Conservation (phyloP, 2,329 filamentous ascomycete genomes). For the Fusarium haematococcum region DNA sequence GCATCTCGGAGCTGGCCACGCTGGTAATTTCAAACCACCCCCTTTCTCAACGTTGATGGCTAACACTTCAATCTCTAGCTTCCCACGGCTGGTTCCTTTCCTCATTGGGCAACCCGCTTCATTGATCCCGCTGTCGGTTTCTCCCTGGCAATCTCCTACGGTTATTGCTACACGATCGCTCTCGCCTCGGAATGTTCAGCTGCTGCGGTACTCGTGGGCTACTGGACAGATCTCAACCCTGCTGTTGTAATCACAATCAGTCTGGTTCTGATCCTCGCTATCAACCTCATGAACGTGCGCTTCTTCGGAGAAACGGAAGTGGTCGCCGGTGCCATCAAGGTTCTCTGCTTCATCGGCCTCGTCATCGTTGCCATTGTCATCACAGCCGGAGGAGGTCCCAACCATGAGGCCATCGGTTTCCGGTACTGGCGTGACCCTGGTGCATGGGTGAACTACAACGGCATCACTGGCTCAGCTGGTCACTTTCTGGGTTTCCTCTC, state of each 20-base stretch:
- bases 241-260: conserved; percentile 62
- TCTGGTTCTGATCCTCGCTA: conserved; percentile 63
- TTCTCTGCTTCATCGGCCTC: conserved; percentile 68
- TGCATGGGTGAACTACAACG: conserved; percentile 62
- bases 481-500: conserved; percentile 68
- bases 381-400: conserved; percentile 67
- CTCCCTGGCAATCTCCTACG: conserved; percentile 40
- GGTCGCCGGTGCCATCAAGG: conserved; percentile 69
- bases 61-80: conserved; percentile 13
- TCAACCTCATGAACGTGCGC: conserved; percentile 69
- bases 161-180: conserved; percentile 42
- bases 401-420: conserved; percentile 58
- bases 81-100: conserved; percentile 41
- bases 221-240: conserved; percentile 41
- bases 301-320: conserved; percentile 73
- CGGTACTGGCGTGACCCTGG: conserved; percentile 54
- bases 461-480: conserved; percentile 56
- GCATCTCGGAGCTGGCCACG: conserved; percentile 40
- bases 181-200: conserved; percentile 41
- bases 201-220: conserved; percentile 34
- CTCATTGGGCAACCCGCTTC: conserved; percentile 43
- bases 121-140: conserved; percentile 41
- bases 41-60: not conserved
- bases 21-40: conserved; percentile 20
- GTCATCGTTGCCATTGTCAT: conserved; percentile 68